Evolutionary conservation across 2,329 filamentous ascomycete genomes (phyloP).

Genomic region (Graphium sp.): DNA sequence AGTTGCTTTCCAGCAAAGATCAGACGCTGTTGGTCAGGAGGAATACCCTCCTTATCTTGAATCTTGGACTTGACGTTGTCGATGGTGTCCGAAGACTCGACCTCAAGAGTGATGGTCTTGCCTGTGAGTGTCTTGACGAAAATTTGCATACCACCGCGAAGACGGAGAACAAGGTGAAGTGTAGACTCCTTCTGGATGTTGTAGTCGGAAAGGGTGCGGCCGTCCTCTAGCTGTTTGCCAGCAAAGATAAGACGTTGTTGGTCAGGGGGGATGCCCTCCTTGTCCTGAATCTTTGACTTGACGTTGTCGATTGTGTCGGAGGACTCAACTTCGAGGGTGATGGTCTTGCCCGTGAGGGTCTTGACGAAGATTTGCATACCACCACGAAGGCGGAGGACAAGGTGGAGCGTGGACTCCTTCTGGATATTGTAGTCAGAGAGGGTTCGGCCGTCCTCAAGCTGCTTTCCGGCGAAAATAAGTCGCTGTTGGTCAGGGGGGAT

Average conservation of each 20-base stretch:
- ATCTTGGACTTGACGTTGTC: conserved; percentile 94
- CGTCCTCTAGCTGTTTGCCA: conserved; percentile 91
- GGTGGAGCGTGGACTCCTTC: conserved; percentile 53
- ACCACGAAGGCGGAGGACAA: conserved; percentile 56
- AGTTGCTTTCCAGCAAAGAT: conserved; percentile 92
- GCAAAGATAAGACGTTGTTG: conserved; percentile 95
- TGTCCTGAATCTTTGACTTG: conserved; percentile 94
- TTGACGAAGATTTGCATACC: conserved; percentile 63
- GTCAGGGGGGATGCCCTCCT: conserved; percentile 91
- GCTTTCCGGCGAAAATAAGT: conserved; percentile 90
- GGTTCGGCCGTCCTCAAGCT: conserved; percentile 83
- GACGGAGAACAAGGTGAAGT: conserved; percentile 70
- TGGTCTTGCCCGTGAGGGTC: conserved; percentile 85
- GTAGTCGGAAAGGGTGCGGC: conserved; percentile 79
- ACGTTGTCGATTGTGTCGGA: conserved; percentile 92
- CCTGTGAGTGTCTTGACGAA: conserved; percentile 79
- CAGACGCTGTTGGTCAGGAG: conserved; percentile 83
- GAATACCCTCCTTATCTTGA: conserved; percentile 84
- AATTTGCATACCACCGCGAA: conserved; percentile 81
- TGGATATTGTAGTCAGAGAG: conserved; percentile 40
- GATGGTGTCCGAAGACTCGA: conserved; percentile 79
- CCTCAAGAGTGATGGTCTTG: conserved; percentile 88
- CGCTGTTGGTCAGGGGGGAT: conserved; percentile 94
- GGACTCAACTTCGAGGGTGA: conserved; percentile 78
- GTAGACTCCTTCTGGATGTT: conserved; percentile 92